A percentile compares a stretch with the other conserved stretches of the same genome.
These are phyloP conservation scores for Saposhnikovia divaricata DNA, from an alignment of 129 eudicot species.

Conservation along the genomic window DNA sequence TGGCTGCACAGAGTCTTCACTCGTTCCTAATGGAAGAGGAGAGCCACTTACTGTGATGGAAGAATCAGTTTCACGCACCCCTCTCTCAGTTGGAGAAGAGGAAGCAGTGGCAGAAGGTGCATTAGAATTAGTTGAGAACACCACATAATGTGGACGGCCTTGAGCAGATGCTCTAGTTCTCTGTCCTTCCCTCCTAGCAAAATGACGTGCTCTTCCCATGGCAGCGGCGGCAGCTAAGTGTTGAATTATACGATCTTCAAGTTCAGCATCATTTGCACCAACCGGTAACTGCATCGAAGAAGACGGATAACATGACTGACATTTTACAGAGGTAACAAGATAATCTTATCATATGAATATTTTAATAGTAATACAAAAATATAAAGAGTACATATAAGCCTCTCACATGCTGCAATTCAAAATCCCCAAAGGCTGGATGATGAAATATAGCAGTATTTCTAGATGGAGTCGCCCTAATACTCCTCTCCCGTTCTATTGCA, in stretches of 20 bases:
- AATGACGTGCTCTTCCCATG: slow-evolving; percentile 89
- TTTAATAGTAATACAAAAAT: neutral
- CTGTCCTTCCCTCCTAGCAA: slow-evolving; percentile 79
- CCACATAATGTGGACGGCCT: slow-evolving; percentile 60
- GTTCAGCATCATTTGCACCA: slow-evolving; percentile 76
- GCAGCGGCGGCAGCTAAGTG: slow-evolving; percentile 99
- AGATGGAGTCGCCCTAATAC: slow-evolving; percentile 53
- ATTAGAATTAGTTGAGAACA: slow-evolving; percentile 65
- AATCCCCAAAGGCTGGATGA: slow-evolving; percentile 88
- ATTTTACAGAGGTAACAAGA: neutral
- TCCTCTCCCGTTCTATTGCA: slow-evolving; percentile 74
- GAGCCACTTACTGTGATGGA: neutral
- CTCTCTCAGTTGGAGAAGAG: slow-evolving; percentile 24
- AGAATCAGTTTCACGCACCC: slow-evolving; percentile 36
- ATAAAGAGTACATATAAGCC: neutral
- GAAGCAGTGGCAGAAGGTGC: slow-evolving; percentile 36
- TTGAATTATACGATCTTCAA: slow-evolving; percentile 94
- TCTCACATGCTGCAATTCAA: slow-evolving; percentile 83
- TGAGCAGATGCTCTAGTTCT: slow-evolving; percentile 58
- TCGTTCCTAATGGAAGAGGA: neutral
- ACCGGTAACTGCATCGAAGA: slow-evolving; percentile 60
- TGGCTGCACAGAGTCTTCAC: slow-evolving; percentile 7
- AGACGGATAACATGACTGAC: neutral
- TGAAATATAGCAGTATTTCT: slow-evolving; percentile 82
- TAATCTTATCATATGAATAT: neutral